A percentile compares a stretch with the other conserved stretches of the same genome.
Evolutionary conservation across 371 early-diverging fungal genomes (phyloP).

Genomic region (Mortierella polycephala): DNA sequence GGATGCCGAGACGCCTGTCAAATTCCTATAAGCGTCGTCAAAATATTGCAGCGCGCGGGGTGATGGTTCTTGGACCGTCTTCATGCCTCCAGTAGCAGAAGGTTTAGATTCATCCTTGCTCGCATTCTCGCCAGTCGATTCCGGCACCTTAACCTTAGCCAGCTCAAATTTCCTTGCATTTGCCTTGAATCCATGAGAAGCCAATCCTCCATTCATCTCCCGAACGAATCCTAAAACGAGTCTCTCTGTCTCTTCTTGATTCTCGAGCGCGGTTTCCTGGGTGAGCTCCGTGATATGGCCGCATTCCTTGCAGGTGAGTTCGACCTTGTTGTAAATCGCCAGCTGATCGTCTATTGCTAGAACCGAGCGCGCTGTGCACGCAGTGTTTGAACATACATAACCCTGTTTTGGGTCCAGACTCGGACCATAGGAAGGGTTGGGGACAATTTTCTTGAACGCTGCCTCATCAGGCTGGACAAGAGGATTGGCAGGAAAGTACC

Average conservation of each 20-base stretch:
- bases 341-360: constrained; percentile 37
- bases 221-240: constrained; percentile 17
- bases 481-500: constrained; percentile 35
- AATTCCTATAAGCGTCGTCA: constrained; percentile 15
- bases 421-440: constrained; percentile 1
- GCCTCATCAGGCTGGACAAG: constrained; percentile 21
- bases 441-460: neutral
- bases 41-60: constrained; percentile 15
- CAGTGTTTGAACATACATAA: constrained; percentile 23
- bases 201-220: constrained; percentile 35
- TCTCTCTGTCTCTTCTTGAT: constrained; percentile 20
- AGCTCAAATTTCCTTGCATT: constrained; percentile 37
- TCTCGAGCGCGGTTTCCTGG: constrained; percentile 39
- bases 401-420: constrained; percentile 38
- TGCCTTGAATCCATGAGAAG: constrained; percentile 1
- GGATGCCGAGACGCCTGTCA: constrained; percentile 19
- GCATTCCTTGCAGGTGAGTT: constrained; percentile 26
- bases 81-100: constrained; percentile 28
- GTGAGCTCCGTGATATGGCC: constrained; percentile 17
- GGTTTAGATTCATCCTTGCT: constrained; percentile 2
- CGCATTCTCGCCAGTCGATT: neutral
- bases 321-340: constrained; percentile 36
- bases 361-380: constrained; percentile 8
- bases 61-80: constrained; percentile 35
- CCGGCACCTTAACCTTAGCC: constrained; percentile 15